These are phyloP conservation scores for Xerocomus brunneocitrinus DNA, from an alignment of 768 basidiomycete genomes.

Conservation along the genomic window DNA sequence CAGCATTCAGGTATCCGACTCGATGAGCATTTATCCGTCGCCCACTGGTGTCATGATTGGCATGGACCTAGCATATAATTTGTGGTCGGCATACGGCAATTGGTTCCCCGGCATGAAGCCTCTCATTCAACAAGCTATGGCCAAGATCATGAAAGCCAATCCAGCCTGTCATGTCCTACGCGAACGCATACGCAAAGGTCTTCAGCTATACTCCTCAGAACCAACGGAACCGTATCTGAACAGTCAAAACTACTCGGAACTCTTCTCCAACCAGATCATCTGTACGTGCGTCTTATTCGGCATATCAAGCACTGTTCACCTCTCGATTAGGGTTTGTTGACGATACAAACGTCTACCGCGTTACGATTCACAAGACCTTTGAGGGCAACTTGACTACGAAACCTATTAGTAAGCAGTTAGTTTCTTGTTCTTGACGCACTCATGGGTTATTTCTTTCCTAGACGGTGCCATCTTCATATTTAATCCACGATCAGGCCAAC, in stretches of 20 bases:
- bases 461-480: constrained; percentile 98
- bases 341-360: constrained; percentile 99
- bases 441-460: constrained; percentile 21
- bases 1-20: constrained; percentile 70
- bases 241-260: constrained; percentile 94
- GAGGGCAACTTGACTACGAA: constrained; percentile 99
- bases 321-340: constrained; percentile 87
- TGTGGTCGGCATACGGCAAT: constrained; percentile 98
- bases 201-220: constrained; percentile 97
- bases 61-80: constrained; percentile 96
- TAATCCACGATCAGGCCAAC: constrained; percentile 96
- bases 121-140: constrained; percentile 97
- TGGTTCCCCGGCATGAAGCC: constrained; percentile 99
- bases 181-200: constrained; percentile 97
- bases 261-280: constrained; percentile 98
- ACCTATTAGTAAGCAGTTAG: constrained; percentile 71
- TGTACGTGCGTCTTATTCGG: constrained; percentile 42
- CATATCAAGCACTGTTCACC: constrained; percentile 4
- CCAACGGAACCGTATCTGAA: constrained; percentile 99
- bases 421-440: not conserved
- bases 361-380: constrained; percentile 99
- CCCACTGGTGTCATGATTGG: constrained; percentile 99
- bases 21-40: constrained; percentile 98
- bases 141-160: constrained; percentile 99
- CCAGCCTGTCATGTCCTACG: constrained; percentile 96